Evolutionary conservation across 495 filamentous ascomycete genomes (phyloP).

Genomic region (Aspergillus campestris): DNA sequence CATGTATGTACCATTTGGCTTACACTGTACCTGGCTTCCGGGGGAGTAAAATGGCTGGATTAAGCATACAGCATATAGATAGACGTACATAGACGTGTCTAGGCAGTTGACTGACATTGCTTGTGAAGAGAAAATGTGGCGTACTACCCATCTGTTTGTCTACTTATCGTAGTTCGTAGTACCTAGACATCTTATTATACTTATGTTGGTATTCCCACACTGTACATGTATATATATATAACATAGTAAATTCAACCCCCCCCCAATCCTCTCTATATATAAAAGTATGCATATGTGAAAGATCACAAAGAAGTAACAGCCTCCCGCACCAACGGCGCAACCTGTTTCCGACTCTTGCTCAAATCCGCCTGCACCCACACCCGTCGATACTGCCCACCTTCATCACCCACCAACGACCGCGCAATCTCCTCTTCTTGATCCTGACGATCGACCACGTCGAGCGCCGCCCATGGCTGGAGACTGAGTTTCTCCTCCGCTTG

Average conservation of each 20-base stretch:
- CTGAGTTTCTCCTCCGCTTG: slow-evolving; percentile 40
- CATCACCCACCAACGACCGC: slow-evolving; percentile 10
- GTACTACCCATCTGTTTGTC: too few species aligned
- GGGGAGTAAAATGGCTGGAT: too few species aligned
- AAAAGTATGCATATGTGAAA: background rate
- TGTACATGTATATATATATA: slow-evolving; percentile 5
- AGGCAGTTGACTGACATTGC: too few species aligned
- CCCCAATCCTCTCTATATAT: background rate
- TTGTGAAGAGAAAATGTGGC: too few species aligned
- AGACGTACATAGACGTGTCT: too few species aligned
- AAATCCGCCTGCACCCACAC: slow-evolving; percentile 64
- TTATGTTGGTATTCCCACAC: background rate
- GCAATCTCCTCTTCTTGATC: slow-evolving; percentile 28
- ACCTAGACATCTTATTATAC: background rate
- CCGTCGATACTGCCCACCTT: slow-evolving; percentile 17
- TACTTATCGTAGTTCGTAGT: too few species aligned
- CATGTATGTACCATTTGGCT: too few species aligned
- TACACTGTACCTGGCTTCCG: too few species aligned
- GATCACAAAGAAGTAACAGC: slow-evolving; percentile 39
- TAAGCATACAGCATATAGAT: too few species aligned
- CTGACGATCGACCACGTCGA: slow-evolving; percentile 34
- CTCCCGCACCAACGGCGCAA: slow-evolving; percentile 72
- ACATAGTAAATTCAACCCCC: too few species aligned
- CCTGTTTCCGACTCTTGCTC: slow-evolving; percentile 74
- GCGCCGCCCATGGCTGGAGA: slow-evolving; percentile 44